A percentile compares a stretch with the other conserved stretches of the same genome.
phyloP scores from a whole-genome alignment of 1,139 yeast species.

The Ogataea hybrid region DNA sequence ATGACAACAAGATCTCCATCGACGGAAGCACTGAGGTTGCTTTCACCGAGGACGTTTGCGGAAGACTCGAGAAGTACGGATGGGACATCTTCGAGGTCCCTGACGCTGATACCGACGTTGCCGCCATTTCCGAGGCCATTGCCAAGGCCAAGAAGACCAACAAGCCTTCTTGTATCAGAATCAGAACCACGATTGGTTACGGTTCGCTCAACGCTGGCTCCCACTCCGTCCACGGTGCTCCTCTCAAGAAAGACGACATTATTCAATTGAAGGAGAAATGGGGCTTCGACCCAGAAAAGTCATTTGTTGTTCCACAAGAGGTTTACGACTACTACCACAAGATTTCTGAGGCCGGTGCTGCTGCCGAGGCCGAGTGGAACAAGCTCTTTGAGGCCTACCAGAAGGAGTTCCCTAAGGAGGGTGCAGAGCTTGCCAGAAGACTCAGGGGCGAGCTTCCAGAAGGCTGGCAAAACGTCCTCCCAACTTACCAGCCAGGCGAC shows the following conservation, averaged over 20 bases:
- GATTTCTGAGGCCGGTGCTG: slow-evolving; percentile 60
- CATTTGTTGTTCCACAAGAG: slow-evolving; percentile 78
- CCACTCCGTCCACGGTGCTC: slow-evolving; percentile 95
- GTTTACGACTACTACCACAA: slow-evolving; percentile 70
- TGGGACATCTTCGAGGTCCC: slow-evolving; percentile 84
- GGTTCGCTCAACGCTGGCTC: slow-evolving; percentile 90
- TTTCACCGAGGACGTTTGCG: slow-evolving; percentile 90
- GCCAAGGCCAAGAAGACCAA: slow-evolving; percentile 62
- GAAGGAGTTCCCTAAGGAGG: slow-evolving; percentile 73
- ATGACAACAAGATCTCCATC: slow-evolving; percentile 95
- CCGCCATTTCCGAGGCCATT: slow-evolving; percentile 71
- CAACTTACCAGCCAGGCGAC: slow-evolving; percentile 76
- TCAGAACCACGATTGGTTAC: slow-evolving; percentile 90
- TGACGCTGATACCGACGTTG: slow-evolving; percentile 80
- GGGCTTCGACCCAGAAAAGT: slow-evolving; percentile 87
- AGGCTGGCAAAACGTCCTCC: slow-evolving; percentile 78
- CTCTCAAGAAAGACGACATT: slow-evolving; percentile 92
- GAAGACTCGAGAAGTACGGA: slow-evolving; percentile 89
- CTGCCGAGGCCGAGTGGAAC: slow-evolving; percentile 75
- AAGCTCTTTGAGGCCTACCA: slow-evolving; percentile 58
- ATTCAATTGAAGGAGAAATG: slow-evolving; percentile 79
- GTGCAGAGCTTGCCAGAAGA: slow-evolving; percentile 82
- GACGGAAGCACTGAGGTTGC: slow-evolving; percentile 92
- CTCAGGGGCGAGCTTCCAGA: slow-evolving; percentile 76
- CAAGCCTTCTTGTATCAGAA: slow-evolving; percentile 90